These are phyloP conservation scores for Daldinia bambusicola DNA, from an alignment of 495 filamentous ascomycete genomes.

Conservation along the genomic window DNA sequence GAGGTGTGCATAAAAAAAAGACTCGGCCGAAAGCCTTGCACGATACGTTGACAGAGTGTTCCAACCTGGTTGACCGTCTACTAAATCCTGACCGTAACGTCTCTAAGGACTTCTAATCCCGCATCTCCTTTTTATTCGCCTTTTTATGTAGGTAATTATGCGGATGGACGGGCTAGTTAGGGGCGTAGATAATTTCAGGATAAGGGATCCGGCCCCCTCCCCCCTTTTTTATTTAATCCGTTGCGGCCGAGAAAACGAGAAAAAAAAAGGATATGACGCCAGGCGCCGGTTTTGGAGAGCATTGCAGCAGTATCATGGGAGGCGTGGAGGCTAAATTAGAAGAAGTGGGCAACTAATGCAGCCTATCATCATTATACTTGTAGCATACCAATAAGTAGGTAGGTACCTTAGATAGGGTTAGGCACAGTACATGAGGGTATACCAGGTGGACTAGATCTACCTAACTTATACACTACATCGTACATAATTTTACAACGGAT, in stretches of 20 bases:
- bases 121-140: not conserved
- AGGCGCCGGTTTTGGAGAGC: conserved; percentile 8
- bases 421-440: too few relatives aligned
- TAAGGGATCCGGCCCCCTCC: conserved; percentile 29
- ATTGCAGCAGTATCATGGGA: not conserved
- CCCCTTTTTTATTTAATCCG: conserved; percentile 17
- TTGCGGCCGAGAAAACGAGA: conserved; percentile 10
- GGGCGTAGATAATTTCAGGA: conserved; percentile 20
- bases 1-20: not conserved
- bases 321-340: conserved; percentile 6
- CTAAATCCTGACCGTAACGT: not conserved
- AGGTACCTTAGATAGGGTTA: too few relatives aligned
- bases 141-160: not conserved
- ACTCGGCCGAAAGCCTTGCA: not conserved
- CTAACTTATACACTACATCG: not conserved
- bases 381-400: too few relatives aligned
- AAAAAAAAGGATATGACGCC: not conserved
- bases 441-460: not conserved
- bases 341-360: conserved; percentile 11
- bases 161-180: conserved; percentile 14
- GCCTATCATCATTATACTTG: conserved; percentile 16
- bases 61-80: not conserved
- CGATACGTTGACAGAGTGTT: not conserved
- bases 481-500: not conserved
- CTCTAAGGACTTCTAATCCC: not conserved